These are phyloP conservation scores for Colletotrichum kahawae DNA, from an alignment of 2,329 filamentous ascomycete species.

Conservation along the genomic window DNA sequence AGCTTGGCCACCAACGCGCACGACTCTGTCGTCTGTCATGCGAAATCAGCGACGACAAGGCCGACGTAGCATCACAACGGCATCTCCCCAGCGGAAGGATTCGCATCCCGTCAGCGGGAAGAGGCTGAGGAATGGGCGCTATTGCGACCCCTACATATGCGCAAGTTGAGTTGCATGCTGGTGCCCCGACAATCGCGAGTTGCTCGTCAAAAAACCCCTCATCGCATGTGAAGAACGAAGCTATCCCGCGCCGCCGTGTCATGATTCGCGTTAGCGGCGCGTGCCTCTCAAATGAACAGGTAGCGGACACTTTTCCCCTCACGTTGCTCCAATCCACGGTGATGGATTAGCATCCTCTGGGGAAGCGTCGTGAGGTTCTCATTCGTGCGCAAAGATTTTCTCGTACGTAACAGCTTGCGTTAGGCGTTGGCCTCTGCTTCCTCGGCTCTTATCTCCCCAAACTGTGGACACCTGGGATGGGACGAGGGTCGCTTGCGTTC, in stretches of 20 bases:
- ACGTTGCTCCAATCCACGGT: not conserved
- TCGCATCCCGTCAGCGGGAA: not conserved
- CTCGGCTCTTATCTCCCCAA: conserved; percentile 20
- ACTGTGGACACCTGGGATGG: not conserved
- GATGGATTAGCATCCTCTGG: conserved; percentile 17
- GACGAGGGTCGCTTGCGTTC: not conserved
- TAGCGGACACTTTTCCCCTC: not conserved
- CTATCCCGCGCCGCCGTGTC: not conserved
- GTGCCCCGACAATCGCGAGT: not conserved
- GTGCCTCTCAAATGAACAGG: not conserved
- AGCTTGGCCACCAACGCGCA: not conserved
- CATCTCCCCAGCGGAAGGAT: not conserved
- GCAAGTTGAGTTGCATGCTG: not conserved
- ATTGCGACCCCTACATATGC: not conserved
- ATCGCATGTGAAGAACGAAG: not conserved
- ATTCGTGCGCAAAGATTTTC: conserved; percentile 12
- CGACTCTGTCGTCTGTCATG: not conserved
- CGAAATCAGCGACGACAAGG: not conserved
- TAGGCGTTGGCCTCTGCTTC: conserved; percentile 19
- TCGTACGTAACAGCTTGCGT: conserved; percentile 15
- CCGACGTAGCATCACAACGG: not conserved
- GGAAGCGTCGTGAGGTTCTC: not conserved
- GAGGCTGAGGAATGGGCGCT: not conserved
- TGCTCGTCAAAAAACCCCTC: not conserved
- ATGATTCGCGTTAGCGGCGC: not conserved